Evolutionary conservation across 192 early-diverging fungal species (phyloP).

Genomic region (Thoreauomyces humboldtii): DNA sequence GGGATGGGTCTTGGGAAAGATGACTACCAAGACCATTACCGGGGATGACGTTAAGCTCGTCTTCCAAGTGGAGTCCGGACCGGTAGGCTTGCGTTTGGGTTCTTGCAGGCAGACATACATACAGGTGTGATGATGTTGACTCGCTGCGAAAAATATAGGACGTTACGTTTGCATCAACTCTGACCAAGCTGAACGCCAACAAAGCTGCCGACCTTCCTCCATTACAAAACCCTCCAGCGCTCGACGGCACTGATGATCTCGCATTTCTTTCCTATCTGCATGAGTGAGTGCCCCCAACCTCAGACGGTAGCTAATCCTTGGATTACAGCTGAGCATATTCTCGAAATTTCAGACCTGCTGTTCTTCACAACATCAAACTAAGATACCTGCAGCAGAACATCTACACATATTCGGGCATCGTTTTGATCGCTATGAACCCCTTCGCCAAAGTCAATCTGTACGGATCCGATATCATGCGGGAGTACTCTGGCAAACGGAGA

Average conservation of each 20-base stretch:
- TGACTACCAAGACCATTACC: conserved; percentile 52
- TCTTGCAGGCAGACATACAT: no score
- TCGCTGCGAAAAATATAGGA: no score
- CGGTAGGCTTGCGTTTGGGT: no score
- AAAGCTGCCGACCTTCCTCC: conserved; percentile 78
- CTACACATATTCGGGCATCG: conserved; percentile 99
- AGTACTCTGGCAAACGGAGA: conserved; percentile 88
- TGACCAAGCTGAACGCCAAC: conserved; percentile 63
- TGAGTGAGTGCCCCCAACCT: conserved; percentile 65
- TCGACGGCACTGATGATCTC: conserved; percentile 76
- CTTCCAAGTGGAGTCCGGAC: conserved; percentile 20
- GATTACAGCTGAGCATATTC: no score
- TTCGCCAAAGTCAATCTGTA: conserved; percentile 85
- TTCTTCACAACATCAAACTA: conserved; percentile 87
- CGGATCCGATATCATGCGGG: conserved; percentile 84
- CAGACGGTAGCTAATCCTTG: not conserved
- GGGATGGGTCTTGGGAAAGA: conserved; percentile 76
- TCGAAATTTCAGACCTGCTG: conserved; percentile 51
- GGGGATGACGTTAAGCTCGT: conserved; percentile 51
- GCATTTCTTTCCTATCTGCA: conserved; percentile 90
- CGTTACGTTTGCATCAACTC: conserved; percentile 67
- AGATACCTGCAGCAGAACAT: conserved; percentile 92
- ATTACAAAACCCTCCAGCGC: conserved; percentile 86
- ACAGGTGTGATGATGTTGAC: no score
- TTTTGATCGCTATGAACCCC: conserved; percentile 96